Conservation (phyloP, 163 green algal species). For the Chlorella variabilis region DNA sequence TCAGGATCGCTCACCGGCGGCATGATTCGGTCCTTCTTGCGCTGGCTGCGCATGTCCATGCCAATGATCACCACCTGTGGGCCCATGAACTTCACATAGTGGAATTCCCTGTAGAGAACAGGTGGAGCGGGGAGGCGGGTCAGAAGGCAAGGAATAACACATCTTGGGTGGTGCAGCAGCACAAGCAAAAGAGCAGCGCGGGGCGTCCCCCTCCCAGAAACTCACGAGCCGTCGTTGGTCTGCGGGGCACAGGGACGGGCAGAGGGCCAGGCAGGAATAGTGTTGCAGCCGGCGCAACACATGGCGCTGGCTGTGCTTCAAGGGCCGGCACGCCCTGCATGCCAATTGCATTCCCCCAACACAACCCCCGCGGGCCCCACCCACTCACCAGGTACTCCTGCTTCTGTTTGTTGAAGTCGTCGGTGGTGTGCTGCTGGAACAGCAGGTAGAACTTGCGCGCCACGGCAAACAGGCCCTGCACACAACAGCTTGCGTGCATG, state of each 20-base stretch:
- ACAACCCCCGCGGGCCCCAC: too few relatives aligned
- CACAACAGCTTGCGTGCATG: not conserved
- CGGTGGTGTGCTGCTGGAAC: constrained; percentile 82
- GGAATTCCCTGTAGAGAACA: constrained; percentile 3
- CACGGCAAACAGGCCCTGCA: constrained; percentile 62
- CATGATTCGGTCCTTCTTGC: constrained; percentile 63
- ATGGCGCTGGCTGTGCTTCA: too few relatives aligned
- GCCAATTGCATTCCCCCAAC: too few relatives aligned
- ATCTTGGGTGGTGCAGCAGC: too few relatives aligned
- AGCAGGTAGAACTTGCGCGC: constrained; percentile 76
- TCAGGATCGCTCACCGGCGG: constrained; percentile 13
- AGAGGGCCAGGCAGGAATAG: too few relatives aligned
- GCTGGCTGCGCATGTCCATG: constrained; percentile 69
- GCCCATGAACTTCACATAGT: constrained; percentile 56
- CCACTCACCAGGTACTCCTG: constrained; percentile 55
- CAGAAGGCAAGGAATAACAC: too few relatives aligned
- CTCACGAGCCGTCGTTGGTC: constrained; percentile 31
- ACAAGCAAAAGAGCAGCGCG: not conserved
- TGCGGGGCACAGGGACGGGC: too few relatives aligned
- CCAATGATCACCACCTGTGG: constrained; percentile 60
- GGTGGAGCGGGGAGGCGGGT: too few relatives aligned
- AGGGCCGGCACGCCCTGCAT: too few relatives aligned
- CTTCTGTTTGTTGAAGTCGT: constrained; percentile 28
- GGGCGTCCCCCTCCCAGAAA: not conserved
- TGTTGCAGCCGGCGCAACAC: too few relatives aligned